A percentile compares a stretch with the other conserved stretches of the same genome.
Evolutionary conservation across 139 green algal genomes (phyloP).

Genomic region (Eudorina sp.): DNA sequence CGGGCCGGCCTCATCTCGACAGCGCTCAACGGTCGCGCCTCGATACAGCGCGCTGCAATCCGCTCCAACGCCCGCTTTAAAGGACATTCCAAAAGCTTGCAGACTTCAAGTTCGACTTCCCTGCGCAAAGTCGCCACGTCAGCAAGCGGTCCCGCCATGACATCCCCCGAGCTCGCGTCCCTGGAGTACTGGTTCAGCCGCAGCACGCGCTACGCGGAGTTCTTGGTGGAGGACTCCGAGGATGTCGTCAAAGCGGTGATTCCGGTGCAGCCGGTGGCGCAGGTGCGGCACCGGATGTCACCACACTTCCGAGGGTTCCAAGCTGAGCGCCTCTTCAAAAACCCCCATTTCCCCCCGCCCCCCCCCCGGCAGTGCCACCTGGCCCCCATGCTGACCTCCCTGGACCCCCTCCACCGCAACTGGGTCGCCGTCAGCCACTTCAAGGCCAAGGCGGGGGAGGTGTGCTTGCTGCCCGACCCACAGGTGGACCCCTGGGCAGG

Average conservation of each 20-base stretch:
- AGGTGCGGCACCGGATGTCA: background rate
- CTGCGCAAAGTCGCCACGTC: background rate
- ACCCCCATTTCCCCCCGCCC: background rate
- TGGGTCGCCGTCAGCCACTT: slow-evolving; percentile 5
- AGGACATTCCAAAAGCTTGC: too few relatives aligned
- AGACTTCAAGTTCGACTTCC: background rate
- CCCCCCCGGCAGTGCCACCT: background rate
- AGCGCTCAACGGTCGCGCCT: too few relatives aligned
- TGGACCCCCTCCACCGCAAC: background rate
- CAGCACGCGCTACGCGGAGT: background rate
- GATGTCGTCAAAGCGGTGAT: background rate
- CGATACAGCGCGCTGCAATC: too few relatives aligned
- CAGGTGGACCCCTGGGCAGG: too few relatives aligned
- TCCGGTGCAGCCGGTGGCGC: background rate
- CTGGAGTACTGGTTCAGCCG: slow-evolving; percentile 19
- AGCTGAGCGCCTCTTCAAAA: background rate
- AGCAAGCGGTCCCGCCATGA: background rate
- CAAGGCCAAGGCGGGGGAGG: slow-evolving; percentile 25
- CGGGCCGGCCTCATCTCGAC: too few relatives aligned
- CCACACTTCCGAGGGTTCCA: background rate
- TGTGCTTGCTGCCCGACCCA: slow-evolving; percentile 1
- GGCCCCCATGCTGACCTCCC: background rate
- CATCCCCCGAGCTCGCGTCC: background rate
- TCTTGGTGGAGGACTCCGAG: background rate
- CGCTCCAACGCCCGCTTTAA: background rate